phyloP scores from a whole-genome alignment of 164 flowering plant species.

The Buxus sempervirens region DNA sequence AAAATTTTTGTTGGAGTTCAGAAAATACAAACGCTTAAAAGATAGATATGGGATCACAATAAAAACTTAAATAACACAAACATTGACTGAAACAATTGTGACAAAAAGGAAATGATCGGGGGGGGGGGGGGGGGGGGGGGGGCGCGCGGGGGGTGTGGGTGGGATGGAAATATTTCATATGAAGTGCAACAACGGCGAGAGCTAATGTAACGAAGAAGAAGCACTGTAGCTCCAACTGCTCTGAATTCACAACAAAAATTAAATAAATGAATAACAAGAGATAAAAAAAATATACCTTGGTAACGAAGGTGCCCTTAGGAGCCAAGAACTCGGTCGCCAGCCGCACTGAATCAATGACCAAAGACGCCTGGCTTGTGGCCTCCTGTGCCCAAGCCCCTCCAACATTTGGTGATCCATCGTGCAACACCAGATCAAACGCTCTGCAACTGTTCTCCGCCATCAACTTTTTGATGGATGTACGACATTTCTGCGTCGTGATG shows the following conservation, averaged over 20 bases:
- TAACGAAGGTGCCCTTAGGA: conserved; percentile 79
- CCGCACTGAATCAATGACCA: conserved; percentile 78
- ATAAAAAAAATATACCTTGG: conserved; percentile 45
- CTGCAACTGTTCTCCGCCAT: conserved; percentile 57
- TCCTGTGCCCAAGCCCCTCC: conserved; percentile 97
- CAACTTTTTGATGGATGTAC: conserved; percentile 45
- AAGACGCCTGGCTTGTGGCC: conserved; percentile 72
- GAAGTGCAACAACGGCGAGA: not conserved
- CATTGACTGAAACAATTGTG: too few relatives aligned
- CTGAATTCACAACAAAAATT: not conserved
- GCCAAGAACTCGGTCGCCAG: conserved; percentile 75
- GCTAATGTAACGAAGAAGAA: not conserved
- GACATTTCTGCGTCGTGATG: conserved; percentile 67
- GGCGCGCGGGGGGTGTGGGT: too few relatives aligned
- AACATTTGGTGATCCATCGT: conserved; percentile 91
- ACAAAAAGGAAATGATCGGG: too few relatives aligned
- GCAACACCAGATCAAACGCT: conserved; percentile 74
- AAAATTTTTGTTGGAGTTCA: too few relatives aligned
- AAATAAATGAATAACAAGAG: not conserved
- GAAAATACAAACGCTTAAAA: too few relatives aligned
- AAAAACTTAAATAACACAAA: too few relatives aligned
- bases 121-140: too few relatives aligned
- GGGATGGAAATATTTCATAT: too few relatives aligned
- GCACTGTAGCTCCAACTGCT: not conserved
- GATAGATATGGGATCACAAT: too few relatives aligned